Evolutionary conservation across 257 asterid species (phyloP), one percentile per base, ranked within the genome.

Genomic region (Solanum pinnatisectum): DNA sequence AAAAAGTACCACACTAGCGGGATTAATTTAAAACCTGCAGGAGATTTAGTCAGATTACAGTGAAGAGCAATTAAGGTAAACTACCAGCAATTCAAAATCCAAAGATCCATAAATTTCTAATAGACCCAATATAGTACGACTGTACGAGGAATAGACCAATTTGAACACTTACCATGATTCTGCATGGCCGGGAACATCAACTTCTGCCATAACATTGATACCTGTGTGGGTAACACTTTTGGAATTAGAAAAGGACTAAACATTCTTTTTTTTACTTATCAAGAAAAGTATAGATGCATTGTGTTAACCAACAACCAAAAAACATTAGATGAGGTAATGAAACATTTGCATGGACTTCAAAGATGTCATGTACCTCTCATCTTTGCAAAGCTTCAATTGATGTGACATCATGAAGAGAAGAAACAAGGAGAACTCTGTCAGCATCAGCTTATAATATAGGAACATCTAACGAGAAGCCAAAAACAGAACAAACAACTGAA

Each of bases 131-230:
- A 82, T 15, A 5, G 44, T 49, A 49, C n/a, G n/a, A 52, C 1
- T 10, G 30, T 18, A 52, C 63, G 2, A 18, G 40, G 67, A 30
- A 16, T 9, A 81, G 10, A 81, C 32, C 71, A 72, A 44, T 67
- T 25, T 35, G 42, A 89, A 89, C 35, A 85, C 88, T 86, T 92
- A 94, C 99, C 99, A 96, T 84, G 99, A 95, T 87, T 93, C 96
- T 82, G 98, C 99, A 92, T 96, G 99, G 87, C 99, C 98, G 84
- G 99, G 99, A 84, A 96, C 98, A 83, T 96, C 99, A 63, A 96
- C 95, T 94, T 96, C 99, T 72, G 99, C 96, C 99, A 96, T 93
- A 68, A 96, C 96, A 90, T 95, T 94, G 89, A 96, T 93, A 88
- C 99, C 99, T 96, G 93, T 76, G 88, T 81, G 56, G 30, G 84